Evolutionary conservation across 306 rosid species (phyloP), one percentile per base, ranked within the genome.

Genomic region (Pachyrhizus erosus): DNA sequence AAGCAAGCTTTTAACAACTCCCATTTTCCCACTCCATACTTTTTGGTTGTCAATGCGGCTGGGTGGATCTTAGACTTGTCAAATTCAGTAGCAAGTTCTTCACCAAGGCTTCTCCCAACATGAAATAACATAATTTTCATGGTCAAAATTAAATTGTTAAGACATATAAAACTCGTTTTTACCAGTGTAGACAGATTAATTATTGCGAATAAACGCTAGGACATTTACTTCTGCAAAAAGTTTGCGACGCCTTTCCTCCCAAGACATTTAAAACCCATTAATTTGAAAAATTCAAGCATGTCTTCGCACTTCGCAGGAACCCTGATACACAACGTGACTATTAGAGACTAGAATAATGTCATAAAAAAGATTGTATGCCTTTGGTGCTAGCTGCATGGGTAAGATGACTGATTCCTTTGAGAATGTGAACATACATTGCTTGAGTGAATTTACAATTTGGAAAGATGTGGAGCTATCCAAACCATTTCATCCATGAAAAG

Each of bases 401-500:
- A 91, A 90, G 79, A 90, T 84, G 23, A 84, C 72, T 5, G 79
- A 91, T 90, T 66, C 91, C 93, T 18, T 90, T 67, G 74, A 88
- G 79, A 80, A 90, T 82, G 68, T 88, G 93, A 66, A 90, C 83
- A 46, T 37, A n/a, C n/a, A 71, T 54, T 90, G 91, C 86, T 73
- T 86, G 23, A 90, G 62, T 18, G 89, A 88, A 49, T 90, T 90
- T 79, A 90, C 89, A 24, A 90, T 90, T 34, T 88, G 91, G 43
- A 34, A 82, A 12, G 93, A 86, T 40, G 93, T 90, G 34, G 93
- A 90, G 73, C 93, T 90, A 42, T 90, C 93, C 87, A 90, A 77
- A 46, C 91, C 93, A 90, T 87, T 79, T 90, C 91, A 49, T 90
- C 93, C 93, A 90, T 90, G 79, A 87, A 86, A 20, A 90, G 51